Evolutionary conservation across 768 basidiomycete species (phyloP).

Genomic region (Termitomyces sp.): DNA sequence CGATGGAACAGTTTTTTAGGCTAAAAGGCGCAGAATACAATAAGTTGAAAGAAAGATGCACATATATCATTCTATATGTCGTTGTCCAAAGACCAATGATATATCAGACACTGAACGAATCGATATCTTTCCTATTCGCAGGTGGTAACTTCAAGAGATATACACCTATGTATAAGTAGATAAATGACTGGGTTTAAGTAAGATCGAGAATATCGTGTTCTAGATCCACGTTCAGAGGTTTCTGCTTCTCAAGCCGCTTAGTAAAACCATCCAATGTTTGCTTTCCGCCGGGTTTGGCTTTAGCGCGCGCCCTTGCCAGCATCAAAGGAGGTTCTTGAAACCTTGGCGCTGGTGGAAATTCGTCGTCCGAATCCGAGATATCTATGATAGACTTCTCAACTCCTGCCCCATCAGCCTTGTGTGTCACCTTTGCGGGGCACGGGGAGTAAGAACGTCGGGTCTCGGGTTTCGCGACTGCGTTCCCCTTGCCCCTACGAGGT

Average conservation of each 20-base stretch:
- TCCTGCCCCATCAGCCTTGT: background rate
- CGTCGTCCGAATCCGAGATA: constrained; percentile 36
- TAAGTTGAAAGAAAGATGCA: background rate
- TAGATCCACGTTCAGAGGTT: background rate
- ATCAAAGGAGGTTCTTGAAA: constrained; percentile 10
- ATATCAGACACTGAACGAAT: no score
- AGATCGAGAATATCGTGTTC: constrained; percentile 16
- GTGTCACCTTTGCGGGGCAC: constrained; percentile 2
- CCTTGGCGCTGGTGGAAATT: background rate
- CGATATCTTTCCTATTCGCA: no score
- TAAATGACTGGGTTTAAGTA: constrained; percentile 1
- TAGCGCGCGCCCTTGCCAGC: constrained; percentile 14
- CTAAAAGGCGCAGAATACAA: background rate
- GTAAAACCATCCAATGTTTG: constrained; percentile 9
- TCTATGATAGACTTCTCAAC: constrained; percentile 25
- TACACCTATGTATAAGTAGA: background rate
- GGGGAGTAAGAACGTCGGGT: constrained; percentile 6
- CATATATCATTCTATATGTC: no score
- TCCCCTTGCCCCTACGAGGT: constrained; percentile 12
- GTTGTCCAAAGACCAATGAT: no score
- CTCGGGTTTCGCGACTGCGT: background rate
- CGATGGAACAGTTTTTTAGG: constrained; percentile 77
- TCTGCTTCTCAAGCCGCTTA: background rate
- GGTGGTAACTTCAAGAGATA: no score
- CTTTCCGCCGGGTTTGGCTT: constrained; percentile 3